Base-by-base conservation (phyloP, 1,284 basidiomycete genomes). In the Irpex sp. region DNA sequence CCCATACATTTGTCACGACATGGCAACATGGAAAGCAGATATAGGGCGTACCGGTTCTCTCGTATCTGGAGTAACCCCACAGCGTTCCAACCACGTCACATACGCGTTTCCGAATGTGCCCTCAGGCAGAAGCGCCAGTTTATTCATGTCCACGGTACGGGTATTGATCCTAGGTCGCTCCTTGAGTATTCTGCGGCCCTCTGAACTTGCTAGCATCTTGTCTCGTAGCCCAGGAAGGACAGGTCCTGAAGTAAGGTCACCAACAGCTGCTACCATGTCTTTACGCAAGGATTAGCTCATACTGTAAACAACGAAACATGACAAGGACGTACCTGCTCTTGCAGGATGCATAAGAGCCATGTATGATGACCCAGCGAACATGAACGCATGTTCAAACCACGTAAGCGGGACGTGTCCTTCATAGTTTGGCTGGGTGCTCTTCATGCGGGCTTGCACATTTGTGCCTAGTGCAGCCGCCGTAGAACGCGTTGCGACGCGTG, bases 261-360 rank as follows among this genome's bases (percentile, higher is more conserved):
- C 93, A 8, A 97, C 82, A 6, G 92, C 90, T 19, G 96, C 95
- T 51, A 98, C 85, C 88, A 98, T 93, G 74, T 98, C 95, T 94
- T 45, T 45, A 12, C 14, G 55, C 33, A 57, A 65, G 28, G 51
- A 45, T 55, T 57, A 35, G 4, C 9, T 58, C 58, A 54, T 47
- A 6, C 61, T 33, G 19, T 61, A 66, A 62, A 54, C 33, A 47
- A 37, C 8, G 28, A 58, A 28, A 4, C 33, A 3, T n/a, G 21
- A n/a, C n/a, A 35, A 58, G 58, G 23, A 75, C 90, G 74, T 69
- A 93, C 94, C 95, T 68, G 88, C 94, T 69, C 96, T 82, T 51
- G 87, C 80, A 18, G 95, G 94, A 72, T 97, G 86, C 53, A 84
- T 77, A 14, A 99, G 80, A 7, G 94, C 87, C 78, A 93, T 87